Evolutionary conservation across 208 protist genomes (phyloP), one percentile per base, ranked within the genome.

Genomic region (Perkinsela sp.): DNA sequence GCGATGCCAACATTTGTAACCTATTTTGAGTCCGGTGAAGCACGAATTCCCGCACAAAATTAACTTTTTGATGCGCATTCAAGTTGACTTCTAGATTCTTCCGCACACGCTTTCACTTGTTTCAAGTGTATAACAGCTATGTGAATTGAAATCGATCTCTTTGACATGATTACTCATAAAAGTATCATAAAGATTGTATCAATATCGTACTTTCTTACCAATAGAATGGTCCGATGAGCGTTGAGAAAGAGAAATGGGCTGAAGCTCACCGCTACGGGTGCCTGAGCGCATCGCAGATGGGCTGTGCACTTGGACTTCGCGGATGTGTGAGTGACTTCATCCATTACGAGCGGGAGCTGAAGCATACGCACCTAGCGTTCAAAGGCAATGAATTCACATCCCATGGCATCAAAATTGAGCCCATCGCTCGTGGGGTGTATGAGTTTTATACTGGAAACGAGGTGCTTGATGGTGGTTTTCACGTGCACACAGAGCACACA

Each of bases 231-330:
- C n/a, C n/a, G n/a, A 57, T 57, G 40, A 57, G 40, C 40, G 22
- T 57, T n/a, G 40, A 57, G 22, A 57, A 57, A 57, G 40, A 57
- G 40, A 6, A 57, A 22, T 57, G 40, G 40, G 22, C 40, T n/a
- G 40, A 57, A 57, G 22, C 6, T 57, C 40, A 57, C 13, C 13
- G 40, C 40, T 57, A n/a, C 22, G 40, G 40, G 22, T 57, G 86
- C 15, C 68, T 91, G 0, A 86, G 80, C 1, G 86, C 86, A 1
- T 91, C 86, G 1, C 84, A 91, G 75, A 88, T 91, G 68, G 86
- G 86, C 0, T 82, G 81, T 74, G 83, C 82, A 0, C 79, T 91
- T 6, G 86, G 86, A 15, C 85, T 87, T 69, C 76, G 75, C 69
- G 86, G 86, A 40, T 76, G 78, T 1, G 71, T 92, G 40, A 80